phyloP scores from a whole-genome alignment of 306 rosid species.

The Pyrus betulifolia region DNA sequence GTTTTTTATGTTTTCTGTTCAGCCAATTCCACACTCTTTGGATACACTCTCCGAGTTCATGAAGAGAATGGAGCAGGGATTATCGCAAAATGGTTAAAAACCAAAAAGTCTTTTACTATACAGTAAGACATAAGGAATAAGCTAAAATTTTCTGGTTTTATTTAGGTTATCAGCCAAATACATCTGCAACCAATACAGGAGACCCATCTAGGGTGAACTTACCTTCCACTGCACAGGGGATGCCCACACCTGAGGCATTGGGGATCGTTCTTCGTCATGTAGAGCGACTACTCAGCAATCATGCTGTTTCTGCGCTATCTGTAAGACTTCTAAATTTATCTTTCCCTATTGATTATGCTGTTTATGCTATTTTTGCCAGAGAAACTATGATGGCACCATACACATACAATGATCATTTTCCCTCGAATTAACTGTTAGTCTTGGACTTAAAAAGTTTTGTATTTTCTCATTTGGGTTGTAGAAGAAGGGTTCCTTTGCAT shows the following conservation, averaged over 20 bases:
- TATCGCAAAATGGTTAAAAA: conserved; percentile 56
- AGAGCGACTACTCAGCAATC: conserved; percentile 60
- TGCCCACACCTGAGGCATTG: conserved; percentile 79
- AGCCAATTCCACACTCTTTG: conserved; percentile 90
- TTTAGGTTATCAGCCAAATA: conserved; percentile 42
- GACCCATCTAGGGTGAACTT: conserved; percentile 50
- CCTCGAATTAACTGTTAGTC: not conserved
- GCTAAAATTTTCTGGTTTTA: conserved; percentile 17
- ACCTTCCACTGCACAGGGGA: conserved; percentile 72
- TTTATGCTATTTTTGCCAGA: not conserved
- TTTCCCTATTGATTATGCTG: not conserved
- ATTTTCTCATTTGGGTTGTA: not conserved
- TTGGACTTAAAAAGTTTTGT: not conserved
- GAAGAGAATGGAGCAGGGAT: conserved; percentile 66
- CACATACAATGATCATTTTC: not conserved
- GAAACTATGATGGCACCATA: not conserved
- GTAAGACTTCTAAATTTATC: conserved; percentile 31
- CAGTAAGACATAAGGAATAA: not conserved
- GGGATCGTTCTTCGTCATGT: conserved; percentile 64
- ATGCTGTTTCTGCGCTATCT: conserved; percentile 74
- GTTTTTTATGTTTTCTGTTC: conserved; percentile 15
- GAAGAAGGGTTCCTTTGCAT: not conserved
- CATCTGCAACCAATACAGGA: conserved; percentile 36
- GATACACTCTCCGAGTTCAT: conserved; percentile 75
- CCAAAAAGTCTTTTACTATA: not conserved